Percentiles rank a stretch among this genome's conserved stretches.
These are phyloP conservation scores for Eucalyptus regnans DNA, from an alignment of 345 rosid genomes.

Conservation along the genomic window DNA sequence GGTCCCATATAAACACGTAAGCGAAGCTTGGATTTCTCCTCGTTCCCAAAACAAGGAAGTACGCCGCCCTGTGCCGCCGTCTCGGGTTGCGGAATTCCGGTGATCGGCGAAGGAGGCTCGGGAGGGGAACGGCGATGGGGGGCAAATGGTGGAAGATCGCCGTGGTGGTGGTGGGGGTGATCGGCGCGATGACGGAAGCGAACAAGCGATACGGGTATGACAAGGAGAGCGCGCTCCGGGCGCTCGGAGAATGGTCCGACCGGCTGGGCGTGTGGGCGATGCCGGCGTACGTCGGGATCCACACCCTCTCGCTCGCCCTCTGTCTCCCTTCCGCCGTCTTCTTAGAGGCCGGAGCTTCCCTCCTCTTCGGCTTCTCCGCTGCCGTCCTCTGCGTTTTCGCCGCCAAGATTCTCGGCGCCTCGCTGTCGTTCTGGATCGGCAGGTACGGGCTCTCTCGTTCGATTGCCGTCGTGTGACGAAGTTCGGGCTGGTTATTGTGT, in stretches of 20 bases:
- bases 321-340: slow-evolving; percentile 85
- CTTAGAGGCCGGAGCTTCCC: slow-evolving; percentile 84
- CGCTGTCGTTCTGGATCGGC: slow-evolving; percentile 90
- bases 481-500: background rate
- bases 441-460: slow-evolving; percentile 23
- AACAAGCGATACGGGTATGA: slow-evolving; percentile 40
- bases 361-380: slow-evolving; percentile 77
- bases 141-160: slow-evolving; percentile 42
- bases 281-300: slow-evolving; percentile 72
- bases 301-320: slow-evolving; percentile 61
- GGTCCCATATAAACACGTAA: background rate
- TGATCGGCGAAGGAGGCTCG: background rate
- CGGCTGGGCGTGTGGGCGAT: slow-evolving; percentile 81
- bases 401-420: slow-evolving; percentile 79
- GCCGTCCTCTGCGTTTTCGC: slow-evolving; percentile 70
- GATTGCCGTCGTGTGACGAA: background rate
- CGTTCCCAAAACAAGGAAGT: background rate
- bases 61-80: background rate
- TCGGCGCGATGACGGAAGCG: slow-evolving; percentile 22
- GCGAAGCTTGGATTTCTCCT: background rate
- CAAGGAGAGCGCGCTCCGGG: slow-evolving; percentile 34
- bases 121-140: slow-evolving; percentile 6
- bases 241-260: slow-evolving; percentile 41
- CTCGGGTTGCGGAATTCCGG: background rate
- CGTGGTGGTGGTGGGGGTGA: slow-evolving; percentile 5